Evolutionary conservation across 805 yeast genomes (phyloP), one percentile per base, ranked within the genome.

Genomic region (Cyberlindnera galapagoensis): DNA sequence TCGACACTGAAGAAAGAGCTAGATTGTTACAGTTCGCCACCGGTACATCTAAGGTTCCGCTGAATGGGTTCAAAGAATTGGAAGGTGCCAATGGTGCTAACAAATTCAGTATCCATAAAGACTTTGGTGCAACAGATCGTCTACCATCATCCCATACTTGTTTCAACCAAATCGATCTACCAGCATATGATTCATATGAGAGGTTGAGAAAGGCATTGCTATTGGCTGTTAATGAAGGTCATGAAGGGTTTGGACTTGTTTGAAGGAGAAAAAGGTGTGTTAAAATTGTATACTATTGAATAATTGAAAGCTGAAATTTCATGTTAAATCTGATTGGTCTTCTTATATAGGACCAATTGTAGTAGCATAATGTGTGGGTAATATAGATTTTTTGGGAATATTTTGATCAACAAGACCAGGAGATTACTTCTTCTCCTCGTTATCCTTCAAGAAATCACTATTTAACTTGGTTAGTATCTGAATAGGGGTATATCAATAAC

Each of bases 101-200:
- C 28, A 84, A 84, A 51, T 92, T 92, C 59, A 78, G 83, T 40
- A 84, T 92, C 36, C 96, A 86, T 52, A 70, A 94, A 36, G 96
- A 85, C 47, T 87, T 82, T 56, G 95, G 95, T 2, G 60, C 81
- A 9, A 73, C 77, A 7, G 94, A 85, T 35, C 72, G 97, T 40
- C 67, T 92, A 37, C 99, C 99, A 2, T 79, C 95, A 0, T 85
- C 97, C 0, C 98, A 92, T 54, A 92, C 97, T 3, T 92, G 99
- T 58, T 90, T 88, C 66, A 92, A 92, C 59, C 97, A 90, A 59
- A 68, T 92, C 37, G 95, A 86, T 54, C 62, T 92, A 33, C 99
- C 99, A 0, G 92, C 86, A 16, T 92, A 92, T 59, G 94, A 81
- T 33, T 74, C 82, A 6, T 92, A 90, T 54, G 95, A 86, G 35